Base-by-base conservation (phyloP, 352 stramenopile species). In the Pythium dissimile region DNA sequence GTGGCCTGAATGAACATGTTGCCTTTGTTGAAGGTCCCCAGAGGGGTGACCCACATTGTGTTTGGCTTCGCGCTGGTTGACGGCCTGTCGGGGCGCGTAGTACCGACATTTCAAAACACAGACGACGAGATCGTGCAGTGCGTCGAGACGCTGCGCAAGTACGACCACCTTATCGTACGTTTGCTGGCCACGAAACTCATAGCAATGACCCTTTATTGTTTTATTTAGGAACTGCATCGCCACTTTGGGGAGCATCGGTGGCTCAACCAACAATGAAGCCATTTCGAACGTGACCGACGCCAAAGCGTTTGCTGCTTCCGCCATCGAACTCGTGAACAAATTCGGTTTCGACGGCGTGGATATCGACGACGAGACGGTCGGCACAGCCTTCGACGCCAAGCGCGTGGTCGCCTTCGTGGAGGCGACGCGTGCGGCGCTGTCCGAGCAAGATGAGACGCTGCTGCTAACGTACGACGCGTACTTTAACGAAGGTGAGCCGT, bases 391-490 rank as follows among this genome's bases (percentile, higher is more conserved):
- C 39, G 73, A 80, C 47, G 65, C 69, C 8, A 41, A 73, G n/a
- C 72, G 67, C 24, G 69, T 83, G 5, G 51, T 88, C 10, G 67
- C 39, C 5, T 53, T 83, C 38, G 57, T 92, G 38, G 67, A 78
- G 51, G 67, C 76, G 5, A 85, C 77, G 8, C 72, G 75, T 28
- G 52, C 64, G 32, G 70, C 67, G 16, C 50, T 92, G 30, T 59
- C 80, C 45, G 54, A 53, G 32, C 59, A 71, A 2, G 46, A 47
- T 16, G 54, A 62, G 28, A 62, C 49, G 9, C 53, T 84, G n/a
- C 52, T 89, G 23, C 64, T 92, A 23, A 84, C 80, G 0, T 90
- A 90, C 43, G 83, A 90, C 50, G 77, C 71, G 9, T 92, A 90
- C 39, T 88, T 89, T 38, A 74, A 80, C 54, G 67, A 84, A 43